Conservation (phyloP, 257 asterid genomes). For the Nicotiana undulata region DNA sequence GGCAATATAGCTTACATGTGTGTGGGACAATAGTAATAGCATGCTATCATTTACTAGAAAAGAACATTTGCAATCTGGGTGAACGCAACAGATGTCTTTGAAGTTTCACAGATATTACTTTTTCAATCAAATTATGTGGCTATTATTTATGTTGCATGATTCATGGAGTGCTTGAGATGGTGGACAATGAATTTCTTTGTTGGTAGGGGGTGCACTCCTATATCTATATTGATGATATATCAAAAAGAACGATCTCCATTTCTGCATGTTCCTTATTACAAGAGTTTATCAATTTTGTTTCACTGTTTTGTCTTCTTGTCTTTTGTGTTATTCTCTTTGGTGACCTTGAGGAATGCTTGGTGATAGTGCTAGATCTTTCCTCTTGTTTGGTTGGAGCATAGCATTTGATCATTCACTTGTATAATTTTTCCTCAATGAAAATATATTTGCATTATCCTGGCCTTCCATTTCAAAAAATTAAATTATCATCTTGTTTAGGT, state of each 20-base stretch:
- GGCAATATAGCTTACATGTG: background rate
- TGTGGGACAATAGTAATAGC: background rate
- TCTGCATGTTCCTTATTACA: background rate
- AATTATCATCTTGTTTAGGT: conserved; percentile 32
- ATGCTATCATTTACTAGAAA: background rate
- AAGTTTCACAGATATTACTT: background rate
- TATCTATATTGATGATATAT: background rate
- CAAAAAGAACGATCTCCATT: background rate
- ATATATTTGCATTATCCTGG: too few species aligned
- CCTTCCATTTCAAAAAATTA: too few species aligned
- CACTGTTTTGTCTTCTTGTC: background rate
- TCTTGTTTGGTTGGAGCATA: background rate
- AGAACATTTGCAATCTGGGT: background rate
- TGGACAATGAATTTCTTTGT: background rate
- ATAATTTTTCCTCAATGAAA: background rate
- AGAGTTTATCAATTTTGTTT: background rate
- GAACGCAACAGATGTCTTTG: background rate
- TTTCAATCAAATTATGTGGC: background rate
- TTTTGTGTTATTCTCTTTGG: background rate
- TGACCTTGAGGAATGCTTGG: background rate
- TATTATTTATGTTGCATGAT: background rate
- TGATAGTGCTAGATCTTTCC: background rate
- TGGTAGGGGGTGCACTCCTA: background rate
- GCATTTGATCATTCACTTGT: background rate
- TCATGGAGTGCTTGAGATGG: background rate